phyloP scores from a whole-genome alignment of 306 rosid genomes.

The Fragaria nilgerrensis region DNA sequence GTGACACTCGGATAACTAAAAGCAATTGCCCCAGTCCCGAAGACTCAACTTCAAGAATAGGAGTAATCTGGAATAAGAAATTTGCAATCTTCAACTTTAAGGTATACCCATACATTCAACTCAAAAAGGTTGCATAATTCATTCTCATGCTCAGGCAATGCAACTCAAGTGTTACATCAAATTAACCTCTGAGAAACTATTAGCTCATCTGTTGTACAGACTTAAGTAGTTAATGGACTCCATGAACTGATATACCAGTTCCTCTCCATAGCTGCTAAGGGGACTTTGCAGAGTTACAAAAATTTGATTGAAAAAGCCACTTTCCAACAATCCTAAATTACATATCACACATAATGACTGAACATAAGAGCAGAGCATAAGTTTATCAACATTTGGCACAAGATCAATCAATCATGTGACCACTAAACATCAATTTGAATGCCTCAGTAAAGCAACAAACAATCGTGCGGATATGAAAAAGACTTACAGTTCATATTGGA shows the following conservation, averaged over 20 bases:
- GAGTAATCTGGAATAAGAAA: not conserved
- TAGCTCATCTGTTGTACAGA: not conserved
- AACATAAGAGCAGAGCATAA: not conserved
- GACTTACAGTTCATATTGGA: slow-evolving; percentile 73
- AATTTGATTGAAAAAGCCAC: not conserved
- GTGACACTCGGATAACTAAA: not conserved
- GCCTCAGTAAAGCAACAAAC: slow-evolving; percentile 23
- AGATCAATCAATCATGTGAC: slow-evolving; percentile 3
- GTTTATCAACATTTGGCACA: not conserved
- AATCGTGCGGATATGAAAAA: slow-evolving; percentile 14
- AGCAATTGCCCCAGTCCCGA: not conserved
- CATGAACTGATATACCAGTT: not conserved
- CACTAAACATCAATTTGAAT: slow-evolving; percentile 4
- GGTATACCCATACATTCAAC: not conserved
- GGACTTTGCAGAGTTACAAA: not conserved
- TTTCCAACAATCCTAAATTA: not conserved
- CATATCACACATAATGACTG: not conserved
- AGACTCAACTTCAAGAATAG: not conserved
- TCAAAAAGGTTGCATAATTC: not conserved
- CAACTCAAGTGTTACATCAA: not conserved
- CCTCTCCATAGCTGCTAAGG: not conserved
- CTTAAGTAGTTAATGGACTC: not conserved
- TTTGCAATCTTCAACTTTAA: not conserved
- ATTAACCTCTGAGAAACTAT: not conserved
- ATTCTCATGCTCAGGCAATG: not conserved